A percentile compares a stretch with the other conserved stretches of the same genome.
Evolutionary conservation across 306 rosid species (phyloP).

Genomic region (Styphnolobium japonicum): DNA sequence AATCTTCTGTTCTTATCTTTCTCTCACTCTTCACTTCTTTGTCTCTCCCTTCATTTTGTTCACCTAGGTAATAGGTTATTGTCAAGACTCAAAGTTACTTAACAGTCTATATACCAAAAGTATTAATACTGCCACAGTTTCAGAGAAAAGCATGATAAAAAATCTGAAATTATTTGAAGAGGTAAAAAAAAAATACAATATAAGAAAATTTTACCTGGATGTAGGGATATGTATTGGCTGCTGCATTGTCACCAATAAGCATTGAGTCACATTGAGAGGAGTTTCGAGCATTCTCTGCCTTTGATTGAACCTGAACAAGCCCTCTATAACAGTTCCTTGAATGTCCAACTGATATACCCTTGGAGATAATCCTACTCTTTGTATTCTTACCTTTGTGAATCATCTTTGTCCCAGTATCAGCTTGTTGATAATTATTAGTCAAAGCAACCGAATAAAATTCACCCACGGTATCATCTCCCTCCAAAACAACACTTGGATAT

Average conservation of each 20-base stretch:
- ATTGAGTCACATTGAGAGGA: constrained; percentile 94
- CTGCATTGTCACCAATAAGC: constrained; percentile 92
- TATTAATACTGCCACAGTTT: neutral
- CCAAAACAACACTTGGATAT: constrained; percentile 91
- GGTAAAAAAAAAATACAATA: neutral
- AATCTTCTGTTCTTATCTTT: neutral
- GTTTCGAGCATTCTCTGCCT: constrained; percentile 81
- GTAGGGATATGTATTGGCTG: constrained; percentile 90
- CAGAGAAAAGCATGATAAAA: neutral
- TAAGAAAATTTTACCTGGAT: constrained; percentile 61
- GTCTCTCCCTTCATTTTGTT: neutral
- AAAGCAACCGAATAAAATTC: constrained; percentile 91
- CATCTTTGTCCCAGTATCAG: constrained; percentile 95
- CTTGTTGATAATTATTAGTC: constrained; percentile 90
- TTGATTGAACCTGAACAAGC: constrained; percentile 85
- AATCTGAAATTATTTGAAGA: neutral
- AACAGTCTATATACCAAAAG: neutral
- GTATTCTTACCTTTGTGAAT: constrained; percentile 94
- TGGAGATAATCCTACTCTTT: constrained; percentile 84
- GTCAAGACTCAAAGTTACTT: neutral
- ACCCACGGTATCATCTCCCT: constrained; percentile 87
- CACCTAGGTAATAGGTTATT: neutral
- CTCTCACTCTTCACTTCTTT: neutral
- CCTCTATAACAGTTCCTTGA: constrained; percentile 90
- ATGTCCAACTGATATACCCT: constrained; percentile 87